phyloP scores from a whole-genome alignment of 2,329 filamentous ascomycete genomes.

The Microcyclospora tardicrescens region DNA sequence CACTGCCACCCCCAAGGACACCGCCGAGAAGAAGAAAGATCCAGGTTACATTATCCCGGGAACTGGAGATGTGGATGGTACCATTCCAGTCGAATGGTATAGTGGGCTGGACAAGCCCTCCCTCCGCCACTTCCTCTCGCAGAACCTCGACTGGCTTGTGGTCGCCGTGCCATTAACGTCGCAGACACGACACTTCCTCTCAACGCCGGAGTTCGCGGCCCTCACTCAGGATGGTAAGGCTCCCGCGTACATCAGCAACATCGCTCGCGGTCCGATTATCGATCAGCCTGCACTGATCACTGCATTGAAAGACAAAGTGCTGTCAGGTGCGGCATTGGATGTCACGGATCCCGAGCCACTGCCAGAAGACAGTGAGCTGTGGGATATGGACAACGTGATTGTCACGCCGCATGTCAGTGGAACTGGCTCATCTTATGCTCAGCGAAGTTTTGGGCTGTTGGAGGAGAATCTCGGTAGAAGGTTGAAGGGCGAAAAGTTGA shows the following conservation, averaged over 20 bases:
- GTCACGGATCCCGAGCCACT: slow-evolving; percentile 71
- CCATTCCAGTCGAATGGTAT: slow-evolving; percentile 44
- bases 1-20: slow-evolving; percentile 56
- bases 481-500: slow-evolving; percentile 40
- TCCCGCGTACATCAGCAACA: slow-evolving; percentile 51
- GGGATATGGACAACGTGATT: slow-evolving; percentile 55
- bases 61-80: slow-evolving; percentile 48
- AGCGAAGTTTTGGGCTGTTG: slow-evolving; percentile 46
- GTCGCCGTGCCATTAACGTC: slow-evolving; percentile 45
- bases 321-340: slow-evolving; percentile 60
- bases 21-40: slow-evolving; percentile 52
- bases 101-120: slow-evolving; percentile 39
- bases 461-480: slow-evolving; percentile 42
- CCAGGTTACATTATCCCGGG: slow-evolving; percentile 54
- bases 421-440: slow-evolving; percentile 40
- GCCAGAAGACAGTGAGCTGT: slow-evolving; percentile 53
- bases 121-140: slow-evolving; percentile 41
- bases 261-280: slow-evolving; percentile 53
- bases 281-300: slow-evolving; percentile 49
- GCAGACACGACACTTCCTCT: slow-evolving; percentile 43
- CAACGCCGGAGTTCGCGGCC: slow-evolving; percentile 38
- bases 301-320: slow-evolving; percentile 43
- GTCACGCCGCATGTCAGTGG: slow-evolving; percentile 56
- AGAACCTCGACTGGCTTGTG: slow-evolving; percentile 45
- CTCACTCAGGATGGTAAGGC: slow-evolving; percentile 16